A percentile compares a stretch with the other conserved stretches of the same genome.
These are phyloP conservation scores for Kregervanrija fluxuum DNA, from an alignment of 805 yeast genomes.

Conservation along the genomic window DNA sequence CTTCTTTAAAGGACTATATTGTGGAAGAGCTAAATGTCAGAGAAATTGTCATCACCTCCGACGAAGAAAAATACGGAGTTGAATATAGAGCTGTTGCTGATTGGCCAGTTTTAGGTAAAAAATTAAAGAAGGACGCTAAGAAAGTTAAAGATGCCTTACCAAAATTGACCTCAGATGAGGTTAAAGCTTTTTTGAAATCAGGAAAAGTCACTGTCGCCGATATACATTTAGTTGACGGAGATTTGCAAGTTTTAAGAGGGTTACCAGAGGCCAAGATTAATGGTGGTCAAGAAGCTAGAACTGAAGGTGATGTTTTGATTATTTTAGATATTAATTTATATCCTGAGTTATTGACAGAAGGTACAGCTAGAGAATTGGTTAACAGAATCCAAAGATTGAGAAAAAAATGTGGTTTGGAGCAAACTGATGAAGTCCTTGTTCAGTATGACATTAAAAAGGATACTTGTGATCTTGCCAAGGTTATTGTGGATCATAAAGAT, in stretches of 20 bases:
- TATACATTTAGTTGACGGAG: constrained; percentile 79
- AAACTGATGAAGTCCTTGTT: constrained; percentile 90
- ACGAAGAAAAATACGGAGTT: constrained; percentile 88
- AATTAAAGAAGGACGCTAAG: constrained; percentile 88
- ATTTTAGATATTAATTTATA: constrained; percentile 83
- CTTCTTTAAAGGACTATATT: constrained; percentile 70
- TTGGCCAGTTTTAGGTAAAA: constrained; percentile 98
- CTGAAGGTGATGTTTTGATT: constrained; percentile 83
- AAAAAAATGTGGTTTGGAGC: constrained; percentile 90
- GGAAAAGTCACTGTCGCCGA: constrained; percentile 86
- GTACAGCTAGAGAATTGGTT: constrained; percentile 91
- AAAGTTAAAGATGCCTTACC: constrained; percentile 94
- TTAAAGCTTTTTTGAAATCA: constrained; percentile 59
- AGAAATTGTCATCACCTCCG: constrained; percentile 78
- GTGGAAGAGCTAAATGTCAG: constrained; percentile 90
- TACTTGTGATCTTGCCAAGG: constrained; percentile 54
- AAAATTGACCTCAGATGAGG: constrained; percentile 69
- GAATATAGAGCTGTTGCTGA: constrained; percentile 94
- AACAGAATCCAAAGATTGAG: constrained; percentile 97
- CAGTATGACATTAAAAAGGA: constrained; percentile 70
- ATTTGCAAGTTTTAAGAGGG: constrained; percentile 84
- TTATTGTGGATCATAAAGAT: constrained; percentile 57
- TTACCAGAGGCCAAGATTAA: constrained; percentile 60
- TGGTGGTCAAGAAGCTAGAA: constrained; percentile 77
- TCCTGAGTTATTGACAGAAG: constrained; percentile 86